A percentile compares a stretch with the other conserved stretches of the same genome.
Conservation (phyloP, 345 rosid species). For the Combretum micranthum region DNA sequence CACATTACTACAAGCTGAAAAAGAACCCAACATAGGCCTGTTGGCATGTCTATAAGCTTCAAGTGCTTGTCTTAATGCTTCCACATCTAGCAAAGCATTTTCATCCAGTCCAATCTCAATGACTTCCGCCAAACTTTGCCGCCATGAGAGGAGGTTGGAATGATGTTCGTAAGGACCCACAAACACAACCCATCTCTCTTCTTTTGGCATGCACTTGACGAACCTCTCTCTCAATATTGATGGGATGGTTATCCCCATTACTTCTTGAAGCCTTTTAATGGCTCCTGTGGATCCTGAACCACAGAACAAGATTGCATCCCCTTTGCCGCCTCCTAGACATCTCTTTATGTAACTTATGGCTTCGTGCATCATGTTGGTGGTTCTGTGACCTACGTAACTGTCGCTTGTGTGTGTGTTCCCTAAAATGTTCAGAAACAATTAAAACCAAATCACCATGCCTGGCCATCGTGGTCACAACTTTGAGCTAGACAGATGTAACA, state of each 20-base stretch:
- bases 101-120: conserved; percentile 39
- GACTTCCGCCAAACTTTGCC: conserved; percentile 56
- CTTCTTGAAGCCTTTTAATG: conserved; percentile 54
- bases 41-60: conserved; percentile 13
- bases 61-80: conserved; percentile 22
- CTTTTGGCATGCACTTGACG: conserved; percentile 17
- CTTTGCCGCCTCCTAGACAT: conserved; percentile 40
- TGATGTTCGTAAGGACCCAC: conserved; percentile 67
- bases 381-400: conserved; percentile 43
- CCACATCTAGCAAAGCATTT: conserved; percentile 27
- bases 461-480: too few species aligned
- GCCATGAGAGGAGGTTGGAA: conserved; percentile 57
- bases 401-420: conserved; percentile 57
- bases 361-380: conserved; percentile 42
- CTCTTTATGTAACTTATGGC: conserved; percentile 37
- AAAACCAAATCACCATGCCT: too few species aligned
- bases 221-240: conserved; percentile 30
- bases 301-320: conserved; percentile 43
- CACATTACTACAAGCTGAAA: conserved; percentile 63
- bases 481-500: too few species aligned
- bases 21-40: conserved; percentile 47
- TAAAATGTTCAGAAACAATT: conserved; percentile 4
- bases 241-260: conserved; percentile 47
- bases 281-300: conserved; percentile 54
- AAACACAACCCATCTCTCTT: conserved; percentile 55